Base-by-base conservation (phyloP, 2,329 filamentous ascomycete species). In the Aspergillus fumigatiaffinis region DNA sequence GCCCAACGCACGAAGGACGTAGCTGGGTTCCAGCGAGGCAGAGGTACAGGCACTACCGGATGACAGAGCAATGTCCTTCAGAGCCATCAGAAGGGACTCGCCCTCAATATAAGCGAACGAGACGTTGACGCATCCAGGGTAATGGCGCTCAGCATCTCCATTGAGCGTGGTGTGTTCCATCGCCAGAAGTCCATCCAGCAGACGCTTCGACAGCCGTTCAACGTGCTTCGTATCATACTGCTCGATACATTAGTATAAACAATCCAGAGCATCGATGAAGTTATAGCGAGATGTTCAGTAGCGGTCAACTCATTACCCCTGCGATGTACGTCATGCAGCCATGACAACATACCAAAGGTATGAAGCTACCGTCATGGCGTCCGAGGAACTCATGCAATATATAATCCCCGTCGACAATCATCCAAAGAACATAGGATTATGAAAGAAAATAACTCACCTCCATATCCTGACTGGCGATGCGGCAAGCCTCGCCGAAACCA, bases 91-190 rank as follows among this genome's bases (percentile, higher is more conserved):
- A 1, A 99, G 87, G 2, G 94, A 97, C 77, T 99, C 94, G 65
- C 94, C 94, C 77, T 99, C 94, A 4, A 99, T 92, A 69, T 99
- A 99, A 35, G 94, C 93, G 71, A 99, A 99, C 0, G 94, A 99
- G 10, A 99, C 90, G 74, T 99, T 99, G 60, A 99, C 93, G 68
- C 94, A 99, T 61, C 94, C 94, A 1, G 94, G 92, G 73, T 99
- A 99, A 75, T 95, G 95, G 53, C 85, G 83, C 4, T 88, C 77
- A 1, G 87, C 82, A 66, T 94, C 91, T 52, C 94, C 94, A 69
- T 99, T 99, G 66, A 96, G 87, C 8, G 83, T 85, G 2, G 94
- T 96, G 77, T 99, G 94, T 73, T 97, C 94, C 79, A 99, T 84
- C 5, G 90, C 77, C 21, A 99, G 81, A 3, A 99, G 87, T 2